phyloP scores from a whole-genome alignment of 2,329 filamentous ascomycete species.

The Verticillium alfalfae region DNA sequence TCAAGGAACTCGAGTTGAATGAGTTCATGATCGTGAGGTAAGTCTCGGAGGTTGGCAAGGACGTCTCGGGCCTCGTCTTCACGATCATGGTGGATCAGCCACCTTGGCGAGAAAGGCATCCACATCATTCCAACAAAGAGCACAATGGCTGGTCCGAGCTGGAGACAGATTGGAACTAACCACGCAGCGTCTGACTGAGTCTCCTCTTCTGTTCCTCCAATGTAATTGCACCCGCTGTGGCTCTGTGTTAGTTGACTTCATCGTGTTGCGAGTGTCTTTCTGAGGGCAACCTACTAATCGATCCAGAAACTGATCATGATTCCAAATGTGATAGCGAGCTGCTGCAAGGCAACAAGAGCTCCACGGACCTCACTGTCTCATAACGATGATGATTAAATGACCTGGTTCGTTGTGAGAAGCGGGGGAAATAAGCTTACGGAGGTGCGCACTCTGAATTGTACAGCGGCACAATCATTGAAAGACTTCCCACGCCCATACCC shows the following conservation, averaged over 20 bases:
- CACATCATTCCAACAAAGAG: conserved; percentile 68
- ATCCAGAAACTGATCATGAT: conserved; percentile 64
- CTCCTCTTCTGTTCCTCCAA: conserved; percentile 44
- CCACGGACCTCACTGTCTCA: conserved; percentile 27
- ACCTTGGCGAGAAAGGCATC: conserved; percentile 75
- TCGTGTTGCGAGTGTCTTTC: neutral
- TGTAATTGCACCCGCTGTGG: conserved; percentile 54
- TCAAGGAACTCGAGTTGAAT: conserved; percentile 75
- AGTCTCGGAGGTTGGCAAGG: conserved; percentile 58
- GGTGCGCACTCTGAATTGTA: conserved; percentile 42
- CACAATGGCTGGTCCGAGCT: conserved; percentile 61
- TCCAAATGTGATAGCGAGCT: conserved; percentile 53
- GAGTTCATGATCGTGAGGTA: conserved; percentile 58
- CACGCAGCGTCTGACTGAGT: conserved; percentile 63
- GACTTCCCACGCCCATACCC: conserved; percentile 62
- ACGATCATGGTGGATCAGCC: conserved; percentile 65
- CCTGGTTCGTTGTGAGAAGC: no score
- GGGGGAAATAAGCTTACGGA: conserved; percentile 18
- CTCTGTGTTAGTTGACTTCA: neutral
- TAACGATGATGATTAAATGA: no score
- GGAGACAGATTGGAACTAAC: conserved; percentile 67
- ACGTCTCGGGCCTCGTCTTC: conserved; percentile 62
- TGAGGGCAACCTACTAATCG: conserved; percentile 35
- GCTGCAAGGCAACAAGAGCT: conserved; percentile 39
- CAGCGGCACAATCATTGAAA: conserved; percentile 60